These are phyloP conservation scores for Cryptomeria japonica DNA, from an alignment of 75 land plant species.

Conservation along the genomic window DNA sequence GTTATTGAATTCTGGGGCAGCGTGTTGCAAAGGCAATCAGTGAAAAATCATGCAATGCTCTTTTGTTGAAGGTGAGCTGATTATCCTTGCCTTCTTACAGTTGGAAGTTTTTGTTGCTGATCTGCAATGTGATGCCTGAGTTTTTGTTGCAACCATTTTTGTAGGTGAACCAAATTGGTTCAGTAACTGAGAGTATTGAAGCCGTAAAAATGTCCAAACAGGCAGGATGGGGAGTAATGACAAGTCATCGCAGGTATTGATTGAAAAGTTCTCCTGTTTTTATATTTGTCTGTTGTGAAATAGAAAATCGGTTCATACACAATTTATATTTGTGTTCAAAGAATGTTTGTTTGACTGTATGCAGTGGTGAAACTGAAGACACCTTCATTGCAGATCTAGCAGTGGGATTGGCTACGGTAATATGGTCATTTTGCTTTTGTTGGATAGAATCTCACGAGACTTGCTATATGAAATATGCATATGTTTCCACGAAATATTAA, in stretches of 20 bases:
- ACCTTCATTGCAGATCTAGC: slow-evolving; percentile 99
- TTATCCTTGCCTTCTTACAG: neutral
- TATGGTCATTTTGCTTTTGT: neutral
- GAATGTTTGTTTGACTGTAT: neutral
- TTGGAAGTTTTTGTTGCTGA: neutral
- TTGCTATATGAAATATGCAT: neutral
- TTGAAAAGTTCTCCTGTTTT: neutral
- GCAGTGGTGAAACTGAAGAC: slow-evolving; percentile 98
- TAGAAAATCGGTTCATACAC: neutral
- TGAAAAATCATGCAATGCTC: slow-evolving; percentile 94
- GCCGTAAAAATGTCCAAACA: slow-evolving; percentile 94
- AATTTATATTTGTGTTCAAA: neutral
- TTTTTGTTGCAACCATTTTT: neutral
- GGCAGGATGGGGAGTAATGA: slow-evolving; percentile 99
- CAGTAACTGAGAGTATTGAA: slow-evolving; percentile 99
- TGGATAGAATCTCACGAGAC: neutral
- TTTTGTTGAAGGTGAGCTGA: slow-evolving; percentile 80
- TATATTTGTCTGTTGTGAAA: neutral
- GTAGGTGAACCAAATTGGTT: slow-evolving; percentile 96
- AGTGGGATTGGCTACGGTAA: slow-evolving; percentile 95
- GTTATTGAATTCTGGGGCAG: slow-evolving; percentile 28
- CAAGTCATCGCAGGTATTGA: slow-evolving; percentile 88
- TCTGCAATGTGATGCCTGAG: neutral
- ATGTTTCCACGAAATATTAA: neutral
- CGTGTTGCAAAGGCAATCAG: slow-evolving; percentile 89